These are phyloP conservation scores for Tuber borchii DNA, from an alignment of 495 filamentous ascomycete genomes.

Conservation along the genomic window DNA sequence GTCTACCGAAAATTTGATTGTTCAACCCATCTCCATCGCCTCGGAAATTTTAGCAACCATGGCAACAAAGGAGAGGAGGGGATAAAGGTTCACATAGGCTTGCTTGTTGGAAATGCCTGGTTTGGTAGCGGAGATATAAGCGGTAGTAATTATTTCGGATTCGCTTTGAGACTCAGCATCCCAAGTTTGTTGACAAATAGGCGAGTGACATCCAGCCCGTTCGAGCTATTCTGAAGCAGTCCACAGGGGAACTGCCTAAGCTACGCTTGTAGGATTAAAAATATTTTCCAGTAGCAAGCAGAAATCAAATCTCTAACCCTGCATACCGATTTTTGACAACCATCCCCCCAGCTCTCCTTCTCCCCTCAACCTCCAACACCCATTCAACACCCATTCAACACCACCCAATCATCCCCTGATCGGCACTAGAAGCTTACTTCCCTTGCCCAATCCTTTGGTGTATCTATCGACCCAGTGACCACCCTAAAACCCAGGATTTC, in stretches of 20 bases:
- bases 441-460: conserved; percentile 96
- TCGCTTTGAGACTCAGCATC: neutral
- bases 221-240: neutral
- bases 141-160: neutral
- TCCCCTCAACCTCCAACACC: conserved; percentile 58
- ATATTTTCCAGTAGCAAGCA: neutral
- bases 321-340: conserved; percentile 39
- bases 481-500: conserved; percentile 90
- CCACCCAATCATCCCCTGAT: conserved; percentile 48
- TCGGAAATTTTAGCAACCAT: neutral
- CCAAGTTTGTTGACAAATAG: neutral
- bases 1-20: neutral
- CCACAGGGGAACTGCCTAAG: neutral
- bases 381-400: conserved; percentile 50
- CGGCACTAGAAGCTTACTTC: conserved; percentile 69
- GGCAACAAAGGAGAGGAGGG: neutral
- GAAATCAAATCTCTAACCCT: neutral
- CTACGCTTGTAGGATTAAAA: neutral
- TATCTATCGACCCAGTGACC: conserved; percentile 96
- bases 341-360: conserved; percentile 57
- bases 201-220: neutral
- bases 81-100: neutral
- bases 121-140: neutral
- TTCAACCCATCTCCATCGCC: neutral
- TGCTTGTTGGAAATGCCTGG: neutral